A percentile compares a stretch with the other conserved stretches of the same genome.
These are phyloP conservation scores for Dissophora globulifera DNA, from an alignment of 192 early-diverging fungal genomes.

Conservation along the genomic window DNA sequence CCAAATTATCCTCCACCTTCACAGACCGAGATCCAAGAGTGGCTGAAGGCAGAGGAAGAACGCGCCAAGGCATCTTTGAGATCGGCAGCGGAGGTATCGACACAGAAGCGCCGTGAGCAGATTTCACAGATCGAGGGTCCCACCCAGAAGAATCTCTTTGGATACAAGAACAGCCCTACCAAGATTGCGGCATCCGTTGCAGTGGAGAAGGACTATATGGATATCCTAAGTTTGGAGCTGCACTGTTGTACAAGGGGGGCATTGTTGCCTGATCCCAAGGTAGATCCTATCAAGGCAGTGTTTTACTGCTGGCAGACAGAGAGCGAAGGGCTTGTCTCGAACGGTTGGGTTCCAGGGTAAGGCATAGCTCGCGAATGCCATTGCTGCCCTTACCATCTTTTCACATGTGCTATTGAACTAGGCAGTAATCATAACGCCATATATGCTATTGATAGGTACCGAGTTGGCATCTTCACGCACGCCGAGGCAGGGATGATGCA, in stretches of 20 bases:
- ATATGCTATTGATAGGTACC: conserved; percentile 41
- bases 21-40: conserved; percentile 24
- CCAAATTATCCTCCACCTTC: conserved; percentile 56
- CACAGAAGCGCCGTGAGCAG: conserved; percentile 21
- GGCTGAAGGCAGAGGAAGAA: conserved; percentile 58
- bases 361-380: no score
- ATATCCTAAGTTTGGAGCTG: conserved; percentile 73
- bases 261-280: conserved; percentile 73
- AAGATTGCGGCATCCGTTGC: conserved; percentile 56
- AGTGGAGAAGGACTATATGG: conserved; percentile 57
- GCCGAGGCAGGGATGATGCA: conserved; percentile 21
- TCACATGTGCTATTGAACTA: background rate
- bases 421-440: no score
- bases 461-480: conserved; percentile 65
- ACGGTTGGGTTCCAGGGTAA: conserved; percentile 63
- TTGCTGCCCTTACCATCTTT: no score
- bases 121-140: conserved; percentile 67
- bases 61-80: conserved; percentile 13
- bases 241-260: conserved; percentile 63
- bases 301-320: conserved; percentile 78
- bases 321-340: conserved; percentile 45
- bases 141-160: conserved; percentile 70
- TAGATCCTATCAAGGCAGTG: conserved; percentile 68
- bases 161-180: conserved; percentile 70
- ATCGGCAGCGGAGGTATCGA: conserved; percentile 19